Evolutionary conservation across 768 basidiomycete genomes (phyloP).

Genomic region (Boletus speciosus): DNA sequence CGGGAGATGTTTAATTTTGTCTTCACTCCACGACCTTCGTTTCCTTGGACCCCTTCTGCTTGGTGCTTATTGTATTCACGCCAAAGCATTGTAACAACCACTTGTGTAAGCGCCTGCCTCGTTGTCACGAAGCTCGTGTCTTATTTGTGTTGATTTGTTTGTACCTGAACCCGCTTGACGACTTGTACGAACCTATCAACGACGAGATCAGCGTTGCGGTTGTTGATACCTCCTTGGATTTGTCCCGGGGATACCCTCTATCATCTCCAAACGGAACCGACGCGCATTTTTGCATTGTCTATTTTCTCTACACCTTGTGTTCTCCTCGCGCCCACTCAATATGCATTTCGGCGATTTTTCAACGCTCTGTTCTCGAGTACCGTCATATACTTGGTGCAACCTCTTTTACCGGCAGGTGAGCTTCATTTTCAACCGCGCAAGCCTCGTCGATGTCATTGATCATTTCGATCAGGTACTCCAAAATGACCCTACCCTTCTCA

Average conservation of each 20-base stretch:
- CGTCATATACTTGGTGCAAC: constrained; percentile 91
- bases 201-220: constrained; percentile 16
- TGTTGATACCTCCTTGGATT: constrained; percentile 19
- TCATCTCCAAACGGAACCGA: constrained; percentile 1
- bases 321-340: constrained; percentile 3
- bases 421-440: constrained; percentile 12
- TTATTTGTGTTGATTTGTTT: constrained; percentile 34
- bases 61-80: neutral
- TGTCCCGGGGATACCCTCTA: constrained; percentile 13
- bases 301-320: neutral
- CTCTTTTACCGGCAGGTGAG: constrained; percentile 86
- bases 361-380: constrained; percentile 61
- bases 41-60: neutral
- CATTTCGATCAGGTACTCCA: constrained; percentile 39
- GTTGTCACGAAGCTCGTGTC: constrained; percentile 15
- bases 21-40: neutral
- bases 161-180: constrained; percentile 24
- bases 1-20: neutral
- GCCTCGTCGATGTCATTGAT: constrained; percentile 15
- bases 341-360: constrained; percentile 76
- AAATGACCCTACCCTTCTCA: constrained; percentile 32
- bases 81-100: neutral
- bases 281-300: neutral
- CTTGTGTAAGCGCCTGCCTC: constrained; percentile 20
- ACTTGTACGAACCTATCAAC: constrained; percentile 24